phyloP scores from a whole-genome alignment of 768 basidiomycete species.

The Kwoniella pini region DNA sequence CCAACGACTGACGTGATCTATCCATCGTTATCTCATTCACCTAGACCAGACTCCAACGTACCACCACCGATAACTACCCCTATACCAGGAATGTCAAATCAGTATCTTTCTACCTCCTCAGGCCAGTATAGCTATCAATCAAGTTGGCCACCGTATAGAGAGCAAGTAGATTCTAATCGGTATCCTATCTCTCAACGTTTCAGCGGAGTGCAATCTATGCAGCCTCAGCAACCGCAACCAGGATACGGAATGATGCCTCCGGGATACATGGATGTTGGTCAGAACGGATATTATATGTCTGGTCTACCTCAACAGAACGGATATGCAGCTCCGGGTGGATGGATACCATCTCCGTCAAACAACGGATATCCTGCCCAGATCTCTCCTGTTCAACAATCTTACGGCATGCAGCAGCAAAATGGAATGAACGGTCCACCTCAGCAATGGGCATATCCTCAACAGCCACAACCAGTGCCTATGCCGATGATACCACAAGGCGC shows the following conservation, averaged over 20 bases:
- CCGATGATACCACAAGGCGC: slow-evolving; percentile 40
- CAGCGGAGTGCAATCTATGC: neutral
- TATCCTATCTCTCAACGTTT: slow-evolving; percentile 9
- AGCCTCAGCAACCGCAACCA: slow-evolving; percentile 7
- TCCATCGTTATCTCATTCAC: slow-evolving; percentile 37
- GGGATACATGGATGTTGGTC: slow-evolving; percentile 7
- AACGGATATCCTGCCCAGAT: neutral
- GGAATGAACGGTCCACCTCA: slow-evolving; percentile 1
- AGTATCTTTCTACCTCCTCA: slow-evolving; percentile 1
- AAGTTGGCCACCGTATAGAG: slow-evolving; percentile 13
- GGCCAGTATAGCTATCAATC: slow-evolving; percentile 11
- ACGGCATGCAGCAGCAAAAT: slow-evolving; percentile 8
- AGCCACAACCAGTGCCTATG: slow-evolving; percentile 19
- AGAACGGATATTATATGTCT: slow-evolving; percentile 6
- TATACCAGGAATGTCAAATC: neutral
- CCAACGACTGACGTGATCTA: slow-evolving; percentile 31
- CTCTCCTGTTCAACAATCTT: slow-evolving; percentile 1
- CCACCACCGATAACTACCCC: slow-evolving; percentile 6
- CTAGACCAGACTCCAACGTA: slow-evolving; percentile 11
- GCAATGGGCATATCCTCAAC: slow-evolving; percentile 18
- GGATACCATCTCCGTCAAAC: neutral
- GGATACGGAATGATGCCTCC: slow-evolving; percentile 12
- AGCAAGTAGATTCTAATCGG: slow-evolving; percentile 16
- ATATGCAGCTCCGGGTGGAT: slow-evolving; percentile 6
- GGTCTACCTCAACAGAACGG: slow-evolving; percentile 5